Conservation (phyloP, 768 basidiomycete genomes). For the Candolleomyces efflorescens region DNA sequence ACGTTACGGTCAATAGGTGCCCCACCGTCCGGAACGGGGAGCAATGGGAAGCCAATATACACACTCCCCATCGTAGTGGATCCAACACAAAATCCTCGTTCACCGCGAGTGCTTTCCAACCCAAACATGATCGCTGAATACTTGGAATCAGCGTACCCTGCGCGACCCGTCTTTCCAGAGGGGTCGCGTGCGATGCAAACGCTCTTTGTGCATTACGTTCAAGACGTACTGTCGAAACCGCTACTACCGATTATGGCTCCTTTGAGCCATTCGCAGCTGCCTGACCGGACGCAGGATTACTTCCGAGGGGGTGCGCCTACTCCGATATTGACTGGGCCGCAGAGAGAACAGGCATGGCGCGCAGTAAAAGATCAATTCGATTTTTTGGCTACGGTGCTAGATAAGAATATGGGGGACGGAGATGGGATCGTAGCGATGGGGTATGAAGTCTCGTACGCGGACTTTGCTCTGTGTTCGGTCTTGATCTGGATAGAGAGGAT, state of each 20-base stretch:
- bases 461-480: constrained; percentile 69
- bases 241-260: constrained; percentile 70
- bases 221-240: constrained; percentile 61
- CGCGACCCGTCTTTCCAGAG: constrained; percentile 66
- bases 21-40: constrained; percentile 46
- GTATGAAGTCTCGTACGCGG: constrained; percentile 62
- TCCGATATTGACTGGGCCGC: constrained; percentile 28
- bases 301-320: constrained; percentile 28
- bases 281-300: constrained; percentile 50
- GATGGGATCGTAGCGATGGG: constrained; percentile 66
- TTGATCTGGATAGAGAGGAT: constrained; percentile 73
- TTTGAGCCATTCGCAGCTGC: constrained; percentile 57
- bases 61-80: constrained; percentile 69
- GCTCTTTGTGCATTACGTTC: constrained; percentile 66
- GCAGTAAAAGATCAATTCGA: constrained; percentile 65
- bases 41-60: constrained; percentile 60
- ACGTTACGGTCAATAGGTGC: constrained; percentile 57
- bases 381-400: constrained; percentile 58
- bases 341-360: constrained; percentile 61
- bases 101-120: constrained; percentile 54
- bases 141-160: constrained; percentile 64
- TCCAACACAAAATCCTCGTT: constrained; percentile 35
- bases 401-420: constrained; percentile 61
- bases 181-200: constrained; percentile 65
- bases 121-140: constrained; percentile 66